These are phyloP conservation scores for Jaenimonas drosophilae DNA, from an alignment of 208 protist species.

Conservation along the genomic window DNA sequence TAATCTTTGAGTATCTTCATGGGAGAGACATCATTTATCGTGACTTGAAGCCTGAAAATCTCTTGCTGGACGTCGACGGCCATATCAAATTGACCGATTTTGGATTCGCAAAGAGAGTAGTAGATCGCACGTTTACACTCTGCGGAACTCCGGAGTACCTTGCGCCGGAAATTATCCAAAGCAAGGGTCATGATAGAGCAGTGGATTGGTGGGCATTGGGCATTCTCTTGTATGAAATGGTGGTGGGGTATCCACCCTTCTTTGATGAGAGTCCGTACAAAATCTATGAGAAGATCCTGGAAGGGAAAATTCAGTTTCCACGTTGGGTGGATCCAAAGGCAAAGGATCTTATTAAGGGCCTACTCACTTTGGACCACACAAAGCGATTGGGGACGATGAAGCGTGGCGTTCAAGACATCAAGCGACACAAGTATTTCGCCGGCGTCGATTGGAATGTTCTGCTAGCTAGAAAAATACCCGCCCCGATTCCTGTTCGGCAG, in stretches of 20 bases:
- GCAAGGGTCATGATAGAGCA: conserved; percentile 71
- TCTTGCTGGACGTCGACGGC: conserved; percentile 65
- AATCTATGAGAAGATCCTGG: conserved; percentile 90
- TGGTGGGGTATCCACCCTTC: conserved; percentile 86
- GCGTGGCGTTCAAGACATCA: conserved; percentile 90
- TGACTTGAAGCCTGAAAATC: conserved; percentile 86
- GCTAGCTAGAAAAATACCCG: conserved; percentile 61
- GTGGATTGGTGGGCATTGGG: conserved; percentile 89
- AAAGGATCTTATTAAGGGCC: conserved; percentile 74
- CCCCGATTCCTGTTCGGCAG: conserved; percentile 79
- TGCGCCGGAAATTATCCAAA: conserved; percentile 82
- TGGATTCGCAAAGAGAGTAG: conserved; percentile 80
- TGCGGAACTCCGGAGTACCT: conserved; percentile 84
- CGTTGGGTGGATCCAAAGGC: conserved; percentile 71
- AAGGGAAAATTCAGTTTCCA: conserved; percentile 74
- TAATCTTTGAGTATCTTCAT: conserved; percentile 85
- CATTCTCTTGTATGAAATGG: conserved; percentile 87
- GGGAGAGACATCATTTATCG: conserved; percentile 75
- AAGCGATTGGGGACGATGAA: conserved; percentile 88
- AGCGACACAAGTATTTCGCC: conserved; percentile 94
- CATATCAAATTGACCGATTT: conserved; percentile 89
- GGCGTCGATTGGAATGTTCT: conserved; percentile 92
- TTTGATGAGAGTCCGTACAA: conserved; percentile 89
- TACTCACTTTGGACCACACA: conserved; percentile 72
- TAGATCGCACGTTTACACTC: conserved; percentile 72